Percentiles rank a stretch among this genome's conserved stretches.
phyloP scores from a whole-genome alignment of 2,329 filamentous ascomycete genomes.

The Sporothrix luriei region DNA sequence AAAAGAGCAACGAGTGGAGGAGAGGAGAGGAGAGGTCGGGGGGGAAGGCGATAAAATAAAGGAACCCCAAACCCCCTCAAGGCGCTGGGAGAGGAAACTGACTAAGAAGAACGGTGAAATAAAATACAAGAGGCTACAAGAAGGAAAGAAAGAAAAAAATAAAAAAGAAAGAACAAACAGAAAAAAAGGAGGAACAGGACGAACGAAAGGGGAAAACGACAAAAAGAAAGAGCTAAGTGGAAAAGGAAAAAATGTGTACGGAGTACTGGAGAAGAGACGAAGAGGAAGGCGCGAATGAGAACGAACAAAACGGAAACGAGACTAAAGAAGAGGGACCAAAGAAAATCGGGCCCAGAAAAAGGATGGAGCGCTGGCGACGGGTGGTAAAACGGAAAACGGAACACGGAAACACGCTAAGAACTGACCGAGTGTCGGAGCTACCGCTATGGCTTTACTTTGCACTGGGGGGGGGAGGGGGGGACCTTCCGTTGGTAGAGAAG shows the following conservation, averaged over 20 bases:
- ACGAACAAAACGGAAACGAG: conserved; percentile 23
- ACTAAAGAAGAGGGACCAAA: conserved; percentile 9
- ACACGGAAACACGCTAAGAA: conserved; percentile 33
- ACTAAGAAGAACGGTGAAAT: conserved; percentile 5
- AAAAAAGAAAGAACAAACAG: background rate
- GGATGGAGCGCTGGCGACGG: conserved; percentile 28
- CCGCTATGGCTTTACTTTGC: conserved; percentile 27
- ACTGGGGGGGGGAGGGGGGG: conserved; percentile 3
- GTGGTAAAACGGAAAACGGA: conserved; percentile 32
- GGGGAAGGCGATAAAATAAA: conserved; percentile 23
- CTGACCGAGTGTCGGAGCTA: conserved; percentile 31
- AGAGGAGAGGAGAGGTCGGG: conserved; percentile 7
- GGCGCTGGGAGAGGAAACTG: background rate
- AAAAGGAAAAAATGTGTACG: conserved; percentile 9
- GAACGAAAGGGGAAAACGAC: conserved; percentile 22
- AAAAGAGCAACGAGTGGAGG: conserved; percentile 11
- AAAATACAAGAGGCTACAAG: background rate
- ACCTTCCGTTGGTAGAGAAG: conserved; percentile 4
- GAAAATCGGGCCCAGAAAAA: conserved; percentile 27
- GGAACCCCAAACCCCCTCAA: background rate
- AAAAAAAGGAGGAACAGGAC: conserved; percentile 2
- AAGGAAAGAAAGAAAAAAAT: conserved; percentile 4
- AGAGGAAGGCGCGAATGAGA: conserved; percentile 17
- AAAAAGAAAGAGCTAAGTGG: conserved; percentile 12
- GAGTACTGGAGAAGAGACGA: background rate